Evolutionary conservation across 1,284 basidiomycete species (phyloP), one percentile per base, ranked within the genome.

Genomic region (Malassezia yamatoensis): DNA sequence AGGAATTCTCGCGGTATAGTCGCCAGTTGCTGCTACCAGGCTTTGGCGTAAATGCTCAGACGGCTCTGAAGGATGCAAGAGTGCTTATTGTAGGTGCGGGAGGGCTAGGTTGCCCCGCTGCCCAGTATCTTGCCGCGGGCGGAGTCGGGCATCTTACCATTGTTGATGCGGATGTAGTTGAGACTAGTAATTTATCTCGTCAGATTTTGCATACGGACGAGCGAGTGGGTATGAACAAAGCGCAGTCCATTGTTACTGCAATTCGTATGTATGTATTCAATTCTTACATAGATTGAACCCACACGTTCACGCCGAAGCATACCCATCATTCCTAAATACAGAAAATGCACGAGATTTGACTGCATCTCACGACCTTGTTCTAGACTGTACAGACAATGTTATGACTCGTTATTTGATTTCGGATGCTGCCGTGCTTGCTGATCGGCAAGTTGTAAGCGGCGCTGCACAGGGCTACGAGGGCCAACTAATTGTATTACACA

Each of bases 351-450:
- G 61, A 2, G 29, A 44, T 21, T 41, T 67, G 20, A 57, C 67
- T 40, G 34, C 45, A 1, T 54, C 53, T 1, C 64, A 73, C 35
- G 83, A 88, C 70, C 76, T 96, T 40, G 81, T 96, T 45, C 79
- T 98, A 13, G 94, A 98, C 77, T 96, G 93, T 78, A 96, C 90
- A 2, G 93, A 98, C 76, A 93, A 94, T 61, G 84, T 86, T 2
- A 82, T 85, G 3, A 91, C 89, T 0, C 85, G 94, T 3, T 98
- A 98, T 76, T 82, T 98, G 7, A 80, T 98, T 54, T 90, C 88
- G n/a, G 93, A 96, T 73, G 82, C 83, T 0, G 83, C 86, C n/a
- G 87, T 88, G 40, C 77, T 78, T 0, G 80, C 89, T 2, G 76
- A 77, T 5, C 84, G 84, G 45, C 86, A 89, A 3, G 83, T 98